Conservation (phyloP, 2,329 filamentous ascomycete species). For the Bipolaris victoriae region DNA sequence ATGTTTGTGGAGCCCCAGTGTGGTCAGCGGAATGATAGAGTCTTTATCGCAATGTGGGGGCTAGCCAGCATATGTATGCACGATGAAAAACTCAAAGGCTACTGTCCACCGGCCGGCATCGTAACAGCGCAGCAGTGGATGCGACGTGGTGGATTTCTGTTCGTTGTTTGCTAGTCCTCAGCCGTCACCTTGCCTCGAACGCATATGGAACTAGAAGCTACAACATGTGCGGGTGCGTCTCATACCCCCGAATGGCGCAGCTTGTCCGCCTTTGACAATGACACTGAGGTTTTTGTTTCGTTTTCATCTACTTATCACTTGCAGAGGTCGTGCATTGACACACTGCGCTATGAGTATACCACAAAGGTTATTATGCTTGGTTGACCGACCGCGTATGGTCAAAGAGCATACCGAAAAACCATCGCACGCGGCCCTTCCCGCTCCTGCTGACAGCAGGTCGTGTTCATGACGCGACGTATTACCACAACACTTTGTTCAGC, state of each 20-base stretch:
- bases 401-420: constrained; percentile 3
- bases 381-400: not conserved
- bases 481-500: not conserved
- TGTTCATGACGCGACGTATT: constrained; percentile 4
- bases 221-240: not conserved
- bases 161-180: constrained; percentile 14
- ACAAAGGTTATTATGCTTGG: not conserved
- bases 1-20: constrained; percentile 29
- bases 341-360: not conserved
- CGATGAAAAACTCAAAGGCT: constrained; percentile 23
- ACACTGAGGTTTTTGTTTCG: not conserved
- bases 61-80: constrained; percentile 29
- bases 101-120: constrained; percentile 21
- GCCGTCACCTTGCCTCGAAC: not conserved
- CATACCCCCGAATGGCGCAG: not conserved
- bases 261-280: not conserved
- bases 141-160: constrained; percentile 30
- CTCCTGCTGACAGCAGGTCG: not conserved
- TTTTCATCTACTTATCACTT: not conserved
- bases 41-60: constrained; percentile 31
- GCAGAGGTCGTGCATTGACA: not conserved
- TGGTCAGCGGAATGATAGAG: constrained; percentile 31
- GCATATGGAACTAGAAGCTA: constrained; percentile 3
- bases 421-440: constrained; percentile 1
- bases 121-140: constrained; percentile 11